Base-by-base conservation (phyloP, 495 filamentous ascomycete species). In the Cercophora sp. region DNA sequence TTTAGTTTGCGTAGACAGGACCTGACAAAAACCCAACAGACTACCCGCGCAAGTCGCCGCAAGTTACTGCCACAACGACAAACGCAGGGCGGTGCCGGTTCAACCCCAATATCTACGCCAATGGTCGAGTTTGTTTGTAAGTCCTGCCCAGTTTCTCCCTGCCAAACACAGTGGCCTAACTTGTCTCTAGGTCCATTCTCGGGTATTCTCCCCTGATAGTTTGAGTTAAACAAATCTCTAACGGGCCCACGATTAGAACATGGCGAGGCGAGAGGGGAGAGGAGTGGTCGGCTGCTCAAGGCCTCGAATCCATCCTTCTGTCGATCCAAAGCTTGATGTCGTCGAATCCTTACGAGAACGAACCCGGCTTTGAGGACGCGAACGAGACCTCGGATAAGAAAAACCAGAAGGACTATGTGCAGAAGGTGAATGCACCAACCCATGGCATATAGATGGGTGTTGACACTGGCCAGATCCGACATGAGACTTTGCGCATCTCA, bases 311-410 rank as follows among this genome's bases (percentile, higher is more conserved):
- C 1, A 87, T 96, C 43, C 67, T 98, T 25, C 82, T 97, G 25
- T 97, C 93, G 4, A 96, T 98, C 47, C 93, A 98, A 67, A 96
- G 90, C 61, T 74, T 98, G 23, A 91, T 98, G 85, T 94, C 90
- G 1, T 70, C 81, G 19, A 96, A 96, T 64, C 93, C 93, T 0
- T 98, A 96, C 67, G 89, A 93, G 67, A 95, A 96, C 58, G 93
- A 98, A 63, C 93, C 93, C 15, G 93, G 93, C 8, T 96, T 87
- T 58, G 93, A 96, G 59, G 79, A 86, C 45, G 80, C 84, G 16
- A 83, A 83, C 26, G 78, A 80, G 18, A 68, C 74, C 3, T 68
- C 77, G 9, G 87, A 96, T 62, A 84, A 87, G 70, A 81, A 85
- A 63, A 79, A 84, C 41, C 88, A 88, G 67, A 78, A 83, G 52